Percentiles rank a stretch among this genome's conserved stretches.
Evolutionary conservation across 495 filamentous ascomycete species (phyloP).

Genomic region (Aspergillus affinis): DNA sequence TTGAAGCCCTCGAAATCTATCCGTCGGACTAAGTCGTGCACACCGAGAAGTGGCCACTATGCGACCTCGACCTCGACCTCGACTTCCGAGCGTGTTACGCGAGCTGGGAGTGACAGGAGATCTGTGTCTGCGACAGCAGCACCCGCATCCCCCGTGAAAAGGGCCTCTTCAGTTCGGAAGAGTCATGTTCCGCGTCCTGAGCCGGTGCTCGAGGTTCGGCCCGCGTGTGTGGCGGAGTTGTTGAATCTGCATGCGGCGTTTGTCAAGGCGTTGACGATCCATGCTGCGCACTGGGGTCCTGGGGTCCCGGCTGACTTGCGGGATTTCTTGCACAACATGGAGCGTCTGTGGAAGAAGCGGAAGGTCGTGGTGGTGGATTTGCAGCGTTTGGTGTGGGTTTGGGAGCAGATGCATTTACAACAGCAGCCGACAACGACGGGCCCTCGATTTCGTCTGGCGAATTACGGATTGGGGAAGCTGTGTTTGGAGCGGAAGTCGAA

Average conservation of each 20-base stretch:
- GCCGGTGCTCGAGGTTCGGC: conserved; percentile 22
- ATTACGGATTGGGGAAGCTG: conserved; percentile 45
- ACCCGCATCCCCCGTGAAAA: conserved; percentile 29
- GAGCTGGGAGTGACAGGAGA: conserved; percentile 19
- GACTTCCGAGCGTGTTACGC: conserved; percentile 14
- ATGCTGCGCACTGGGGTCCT: conserved; percentile 42
- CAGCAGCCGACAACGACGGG: background rate
- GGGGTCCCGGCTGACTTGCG: conserved; percentile 38
- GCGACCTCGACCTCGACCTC: conserved; percentile 7
- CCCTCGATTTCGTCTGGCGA: conserved; percentile 37
- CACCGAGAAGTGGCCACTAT: conserved; percentile 42
- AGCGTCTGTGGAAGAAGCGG: conserved; percentile 48
- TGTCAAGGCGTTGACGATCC: conserved; percentile 40
- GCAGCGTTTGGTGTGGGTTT: conserved; percentile 44
- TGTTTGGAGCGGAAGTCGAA: conserved; percentile 29
- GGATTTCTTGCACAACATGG: conserved; percentile 41
- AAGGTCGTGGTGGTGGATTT: conserved; percentile 46
- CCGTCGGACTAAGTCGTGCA: conserved; percentile 16
- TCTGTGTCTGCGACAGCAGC: conserved; percentile 8
- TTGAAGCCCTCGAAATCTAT: conserved; percentile 44
- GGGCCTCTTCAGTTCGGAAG: conserved; percentile 8
- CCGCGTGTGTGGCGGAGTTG: conserved; percentile 35
- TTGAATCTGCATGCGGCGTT: conserved; percentile 40
- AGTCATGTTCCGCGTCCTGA: background rate
- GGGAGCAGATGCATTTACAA: conserved; percentile 24